A percentile compares a stretch with the other conserved stretches of the same genome.
phyloP scores from a whole-genome alignment of 352 stramenopile species.

The Pythium rishiriense region DNA sequence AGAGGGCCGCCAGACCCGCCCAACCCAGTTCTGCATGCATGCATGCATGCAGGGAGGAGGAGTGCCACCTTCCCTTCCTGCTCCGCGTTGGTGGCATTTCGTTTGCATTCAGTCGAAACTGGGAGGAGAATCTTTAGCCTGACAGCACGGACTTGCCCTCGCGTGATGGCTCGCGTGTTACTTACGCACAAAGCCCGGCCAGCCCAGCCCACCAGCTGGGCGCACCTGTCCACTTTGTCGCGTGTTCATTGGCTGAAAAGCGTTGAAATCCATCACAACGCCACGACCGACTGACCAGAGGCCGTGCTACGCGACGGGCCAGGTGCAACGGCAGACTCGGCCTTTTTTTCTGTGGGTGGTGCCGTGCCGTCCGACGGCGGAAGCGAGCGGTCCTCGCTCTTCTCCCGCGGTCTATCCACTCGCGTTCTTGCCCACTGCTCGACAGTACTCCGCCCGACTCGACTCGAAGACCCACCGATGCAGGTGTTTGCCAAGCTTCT shows the following conservation, averaged over 20 bases:
- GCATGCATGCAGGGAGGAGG: neutral
- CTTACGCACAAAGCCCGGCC: neutral
- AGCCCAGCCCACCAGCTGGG: neutral
- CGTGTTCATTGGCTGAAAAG: slow-evolving; percentile 4
- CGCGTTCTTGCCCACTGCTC: slow-evolving; percentile 13
- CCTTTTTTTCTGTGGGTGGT: neutral
- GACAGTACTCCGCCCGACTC: neutral
- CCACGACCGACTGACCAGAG: slow-evolving; percentile 13
- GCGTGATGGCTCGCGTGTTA: slow-evolving; percentile 6
- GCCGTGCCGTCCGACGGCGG: neutral
- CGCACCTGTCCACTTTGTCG: too few relatives aligned
- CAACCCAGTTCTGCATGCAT: too few relatives aligned
- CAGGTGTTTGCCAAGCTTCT: slow-evolving; percentile 27
- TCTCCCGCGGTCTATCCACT: neutral
- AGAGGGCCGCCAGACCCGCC: too few relatives aligned
- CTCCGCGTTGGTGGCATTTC: too few relatives aligned
- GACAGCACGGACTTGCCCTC: neutral
- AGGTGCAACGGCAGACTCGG: neutral
- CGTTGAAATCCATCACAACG: neutral
- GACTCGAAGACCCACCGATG: slow-evolving; percentile 13
- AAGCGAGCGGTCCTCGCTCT: neutral
- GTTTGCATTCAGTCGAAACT: slow-evolving; percentile 1
- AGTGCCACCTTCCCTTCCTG: neutral
- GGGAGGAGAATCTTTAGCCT: neutral
- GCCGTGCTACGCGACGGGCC: neutral